phyloP scores from a whole-genome alignment of 1,284 basidiomycete genomes.

The Chalciporus sp. region DNA sequence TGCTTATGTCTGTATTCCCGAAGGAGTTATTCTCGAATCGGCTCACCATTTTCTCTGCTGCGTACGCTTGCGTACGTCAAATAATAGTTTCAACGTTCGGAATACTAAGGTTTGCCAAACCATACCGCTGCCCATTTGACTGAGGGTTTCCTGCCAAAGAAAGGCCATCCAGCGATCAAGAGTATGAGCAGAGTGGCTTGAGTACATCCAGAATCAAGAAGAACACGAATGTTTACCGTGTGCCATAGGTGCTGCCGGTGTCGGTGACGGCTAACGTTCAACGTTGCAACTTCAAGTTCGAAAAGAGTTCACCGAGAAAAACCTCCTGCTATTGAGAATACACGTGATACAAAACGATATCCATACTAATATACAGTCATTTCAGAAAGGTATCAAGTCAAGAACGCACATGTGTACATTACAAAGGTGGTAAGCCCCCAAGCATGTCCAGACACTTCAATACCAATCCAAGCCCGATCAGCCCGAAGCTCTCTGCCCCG shows the following conservation, averaged over 20 bases:
- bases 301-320: no score
- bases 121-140: conserved; percentile 18
- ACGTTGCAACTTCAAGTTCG: no score
- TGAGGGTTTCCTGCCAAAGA: conserved; percentile 16
- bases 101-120: background rate
- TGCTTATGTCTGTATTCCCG: background rate
- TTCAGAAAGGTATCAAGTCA: background rate
- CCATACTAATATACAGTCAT: background rate
- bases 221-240: conserved; percentile 20
- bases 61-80: conserved; percentile 10
- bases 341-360: no score
- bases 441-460: conserved; percentile 60
- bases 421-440: conserved; percentile 26
- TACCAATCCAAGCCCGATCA: conserved; percentile 61
- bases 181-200: background rate
- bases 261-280: no score
- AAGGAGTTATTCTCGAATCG: background rate
- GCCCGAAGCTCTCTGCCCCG: conserved; percentile 68
- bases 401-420: conserved; percentile 6
- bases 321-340: no score
- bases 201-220: background rate
- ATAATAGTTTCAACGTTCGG: background rate
- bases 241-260: conserved; percentile 12
- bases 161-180: conserved; percentile 3
- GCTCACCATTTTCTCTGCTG: conserved; percentile 19